Percentiles rank a stretch among this genome's conserved stretches.
phyloP scores from a whole-genome alignment of 2,329 filamentous ascomycete species.

The Fonsecaea nubica region DNA sequence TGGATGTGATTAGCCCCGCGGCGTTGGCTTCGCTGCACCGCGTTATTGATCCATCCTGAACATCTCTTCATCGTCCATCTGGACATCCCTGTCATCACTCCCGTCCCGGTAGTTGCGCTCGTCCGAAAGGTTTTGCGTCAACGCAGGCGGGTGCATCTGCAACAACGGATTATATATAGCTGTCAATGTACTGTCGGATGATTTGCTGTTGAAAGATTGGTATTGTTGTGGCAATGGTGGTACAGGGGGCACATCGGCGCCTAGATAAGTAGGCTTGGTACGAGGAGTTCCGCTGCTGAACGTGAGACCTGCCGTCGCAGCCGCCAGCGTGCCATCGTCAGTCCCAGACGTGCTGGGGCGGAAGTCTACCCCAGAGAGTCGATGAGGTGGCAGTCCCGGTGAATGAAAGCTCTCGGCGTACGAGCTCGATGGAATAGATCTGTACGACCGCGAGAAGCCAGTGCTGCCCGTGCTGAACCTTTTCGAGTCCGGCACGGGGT shows the following conservation, averaged over 20 bases:
- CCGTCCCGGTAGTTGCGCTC: conserved; percentile 72
- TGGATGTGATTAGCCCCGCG: not conserved
- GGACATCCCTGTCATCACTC: conserved; percentile 65
- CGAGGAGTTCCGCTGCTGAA: conserved; percentile 88
- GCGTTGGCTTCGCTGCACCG: conserved; percentile 33
- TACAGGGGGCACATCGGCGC: conserved; percentile 80
- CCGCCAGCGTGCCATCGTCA: conserved; percentile 84
- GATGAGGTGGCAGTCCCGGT: conserved; percentile 63
- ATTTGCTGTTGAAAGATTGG: conserved; percentile 43
- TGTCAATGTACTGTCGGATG: conserved; percentile 43
- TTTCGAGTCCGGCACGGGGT: conserved; percentile 62
- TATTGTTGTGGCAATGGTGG: conserved; percentile 73
- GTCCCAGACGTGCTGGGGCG: conserved; percentile 81
- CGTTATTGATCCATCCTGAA: conserved; percentile 96
- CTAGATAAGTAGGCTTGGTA: conserved; percentile 66
- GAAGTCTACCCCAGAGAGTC: conserved; percentile 76
- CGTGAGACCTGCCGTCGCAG: conserved; percentile 86
- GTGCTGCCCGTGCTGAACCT: conserved; percentile 61
- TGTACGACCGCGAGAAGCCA: conserved; percentile 76
- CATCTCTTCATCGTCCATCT: conserved; percentile 82
- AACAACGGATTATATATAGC: conserved; percentile 52
- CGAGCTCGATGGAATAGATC: conserved; percentile 68
- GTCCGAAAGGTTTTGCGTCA: conserved; percentile 57
- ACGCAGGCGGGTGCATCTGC: conserved; percentile 50
- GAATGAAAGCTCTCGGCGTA: conserved; percentile 60